phyloP scores from a whole-genome alignment of 106 monocot species.

The Agapanthus africanus region DNA sequence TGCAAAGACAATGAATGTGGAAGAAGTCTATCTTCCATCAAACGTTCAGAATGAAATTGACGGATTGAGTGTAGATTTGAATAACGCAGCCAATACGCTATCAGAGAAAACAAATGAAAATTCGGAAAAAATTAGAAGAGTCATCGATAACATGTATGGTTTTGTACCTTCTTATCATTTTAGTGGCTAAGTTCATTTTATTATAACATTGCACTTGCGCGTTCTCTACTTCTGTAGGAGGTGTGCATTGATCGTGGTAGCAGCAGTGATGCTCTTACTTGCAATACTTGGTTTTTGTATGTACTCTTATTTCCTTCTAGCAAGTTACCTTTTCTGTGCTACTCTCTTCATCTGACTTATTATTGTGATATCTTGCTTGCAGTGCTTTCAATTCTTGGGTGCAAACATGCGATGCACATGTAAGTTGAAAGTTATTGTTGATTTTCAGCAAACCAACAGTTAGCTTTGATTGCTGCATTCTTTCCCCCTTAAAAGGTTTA shows the following conservation, averaged over 20 bases:
- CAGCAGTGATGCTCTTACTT: constrained; percentile 59
- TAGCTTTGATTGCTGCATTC: too few species aligned
- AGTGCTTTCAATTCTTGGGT: constrained; percentile 50
- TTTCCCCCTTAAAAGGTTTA: too few species aligned
- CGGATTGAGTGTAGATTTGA: constrained; percentile 47
- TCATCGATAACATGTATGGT: constrained; percentile 46
- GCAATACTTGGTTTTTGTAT: constrained; percentile 62
- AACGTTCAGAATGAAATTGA: constrained; percentile 60
- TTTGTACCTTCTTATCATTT: constrained; percentile 1
- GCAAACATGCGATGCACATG: constrained; percentile 59
- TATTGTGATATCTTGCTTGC: constrained; percentile 15
- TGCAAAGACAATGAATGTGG: constrained; percentile 67
- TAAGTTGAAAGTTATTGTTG: constrained; percentile 20
- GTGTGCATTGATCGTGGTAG: constrained; percentile 41
- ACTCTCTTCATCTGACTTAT: not conserved
- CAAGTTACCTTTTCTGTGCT: not conserved
- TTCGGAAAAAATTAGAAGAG: constrained; percentile 41
- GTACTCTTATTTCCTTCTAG: constrained; percentile 16
- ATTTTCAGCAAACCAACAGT: not conserved
- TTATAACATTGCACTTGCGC: not conserved
- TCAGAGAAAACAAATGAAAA: constrained; percentile 62
- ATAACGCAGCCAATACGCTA: constrained; percentile 37
- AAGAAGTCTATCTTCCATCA: constrained; percentile 48
- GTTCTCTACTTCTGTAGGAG: constrained; percentile 29
- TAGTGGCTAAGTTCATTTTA: not conserved